Evolutionary conservation across 2,329 filamentous ascomycete genomes (phyloP), one percentile per base, ranked within the genome.

Genomic region (Ascochyta koolunga): DNA sequence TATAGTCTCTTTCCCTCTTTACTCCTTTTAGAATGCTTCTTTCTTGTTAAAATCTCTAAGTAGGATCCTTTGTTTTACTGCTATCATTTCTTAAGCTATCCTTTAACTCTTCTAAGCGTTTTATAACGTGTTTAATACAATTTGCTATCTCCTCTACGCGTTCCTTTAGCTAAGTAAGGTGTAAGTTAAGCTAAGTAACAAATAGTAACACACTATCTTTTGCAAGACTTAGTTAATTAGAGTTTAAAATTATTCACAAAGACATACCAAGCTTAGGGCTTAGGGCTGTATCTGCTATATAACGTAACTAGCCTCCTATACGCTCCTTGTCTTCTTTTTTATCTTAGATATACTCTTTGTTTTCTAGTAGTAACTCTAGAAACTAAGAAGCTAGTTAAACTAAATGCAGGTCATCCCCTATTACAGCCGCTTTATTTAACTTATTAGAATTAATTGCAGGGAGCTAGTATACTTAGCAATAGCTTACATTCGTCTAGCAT

Each of bases 11-110:
- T 47, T 47, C 22, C 42, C 18, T 21, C 22, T 37, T 47, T 11
- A 38, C 15, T 47, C 43, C 18, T 27, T 39, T 47, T 10, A 47
- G 13, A 47, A 47, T 37, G 33, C 43, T 24, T 47, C 43, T 47
- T 38, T 38, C 33, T 46, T 46, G 19, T 36, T n/a, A 5, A 37
- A 11, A 37, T 38, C 22, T 36, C 27, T 46, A 19, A 37, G 32
- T 38, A 18, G n/a, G 15, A 10, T 22, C n/a, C 31, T 46, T 46
- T 21, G n/a, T 37, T 46, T 46, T 36, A 22, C 21, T 36, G 6
- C 5, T 4, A 18, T 36, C 9, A 21, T 21, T 10, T 21, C 16
- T 36, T 11, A 21, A 36, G 33, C 11, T 10, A 36, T 36, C 33
- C 21, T 36, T 36, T 4, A 36, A 21, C 33, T 21, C 18, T 36